Base-by-base conservation (phyloP, 2,329 filamentous ascomycete genomes). In the Arthrobotrys conoides region DNA sequence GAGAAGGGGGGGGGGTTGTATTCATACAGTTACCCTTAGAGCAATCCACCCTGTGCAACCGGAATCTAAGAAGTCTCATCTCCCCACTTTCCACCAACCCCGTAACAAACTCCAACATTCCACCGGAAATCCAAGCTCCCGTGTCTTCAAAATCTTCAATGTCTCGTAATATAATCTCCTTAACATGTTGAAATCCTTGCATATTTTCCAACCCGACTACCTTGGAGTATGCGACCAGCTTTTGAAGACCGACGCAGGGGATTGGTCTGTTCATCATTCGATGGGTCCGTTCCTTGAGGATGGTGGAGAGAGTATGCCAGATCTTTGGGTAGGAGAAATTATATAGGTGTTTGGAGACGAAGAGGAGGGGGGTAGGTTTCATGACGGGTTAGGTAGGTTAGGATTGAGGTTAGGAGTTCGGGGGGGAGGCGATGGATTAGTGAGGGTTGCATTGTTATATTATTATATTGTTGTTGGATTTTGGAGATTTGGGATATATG, bases 321-420 rank as follows among this genome's bases (percentile, higher is more conserved):
- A 44, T 16, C 12, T 44, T 44, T 16, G 38, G 38, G 38, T n/a
- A n/a, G 38, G 16, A n/a, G 12, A 44, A n/a, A 2, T 16, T 4
- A 18, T 49, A 12, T n/a, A 49, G 22, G n/a, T 20, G n/a, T 10
- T 22, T 22, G 46, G 9, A 20, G 46, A 49, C 46, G 46, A 49
- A 22, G 46, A 49, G 46, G 46, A 49, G 46, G 46, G 46, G n/a
- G n/a, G 46, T 8, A 49, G 46, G 46, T 12, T 10, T 20, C n/a
- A 1, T 5, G 6, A 10, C 18, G 46, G 46, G 46, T 20, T 20
- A 22, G 46, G 46, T 20, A 18, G 46, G 20, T 10, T 3, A 49
- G 46, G 46, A 49, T 49, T 49, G n/a, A 2, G 46, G n/a, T 9
- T n/a, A 49, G 46, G 46, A 49, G 46, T 49, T 49, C 46, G 18